Conservation (phyloP, 441 rosid genomes). For the Viola pubescens region DNA sequence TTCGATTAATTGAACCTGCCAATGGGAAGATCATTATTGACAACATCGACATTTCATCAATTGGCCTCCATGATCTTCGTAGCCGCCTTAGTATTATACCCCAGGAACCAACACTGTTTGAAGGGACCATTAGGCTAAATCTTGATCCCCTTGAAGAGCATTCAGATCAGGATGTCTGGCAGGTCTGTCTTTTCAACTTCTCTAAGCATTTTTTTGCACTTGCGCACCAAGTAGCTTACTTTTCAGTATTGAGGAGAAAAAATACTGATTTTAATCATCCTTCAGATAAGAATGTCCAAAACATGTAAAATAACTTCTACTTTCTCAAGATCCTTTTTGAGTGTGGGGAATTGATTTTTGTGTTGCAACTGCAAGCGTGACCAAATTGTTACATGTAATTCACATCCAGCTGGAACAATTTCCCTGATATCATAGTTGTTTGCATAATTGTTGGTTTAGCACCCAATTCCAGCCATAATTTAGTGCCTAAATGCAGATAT, state of each 20-base stretch:
- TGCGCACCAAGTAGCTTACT: neutral
- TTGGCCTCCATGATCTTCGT: constrained; percentile 98
- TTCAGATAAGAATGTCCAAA: neutral
- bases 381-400: too few relatives aligned
- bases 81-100: constrained; percentile 94
- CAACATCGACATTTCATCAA: constrained; percentile 77
- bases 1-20: constrained; percentile 87
- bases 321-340: too few relatives aligned
- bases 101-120: constrained; percentile 96
- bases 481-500: too few relatives aligned
- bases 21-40: constrained; percentile 79
- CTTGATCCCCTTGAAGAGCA: constrained; percentile 98
- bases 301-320: neutral
- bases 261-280: neutral
- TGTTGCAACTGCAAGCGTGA: too few relatives aligned
- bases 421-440: too few relatives aligned
- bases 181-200: constrained; percentile 31
- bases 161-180: constrained; percentile 83
- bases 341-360: too few relatives aligned
- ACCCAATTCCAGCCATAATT: too few relatives aligned
- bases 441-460: too few relatives aligned
- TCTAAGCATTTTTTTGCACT: neutral
- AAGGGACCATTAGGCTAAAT: constrained; percentile 88
- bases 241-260: neutral
- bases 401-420: too few relatives aligned